These are phyloP conservation scores for Primulina tabacum DNA, from an alignment of 257 asterid species.

Conservation along the genomic window DNA sequence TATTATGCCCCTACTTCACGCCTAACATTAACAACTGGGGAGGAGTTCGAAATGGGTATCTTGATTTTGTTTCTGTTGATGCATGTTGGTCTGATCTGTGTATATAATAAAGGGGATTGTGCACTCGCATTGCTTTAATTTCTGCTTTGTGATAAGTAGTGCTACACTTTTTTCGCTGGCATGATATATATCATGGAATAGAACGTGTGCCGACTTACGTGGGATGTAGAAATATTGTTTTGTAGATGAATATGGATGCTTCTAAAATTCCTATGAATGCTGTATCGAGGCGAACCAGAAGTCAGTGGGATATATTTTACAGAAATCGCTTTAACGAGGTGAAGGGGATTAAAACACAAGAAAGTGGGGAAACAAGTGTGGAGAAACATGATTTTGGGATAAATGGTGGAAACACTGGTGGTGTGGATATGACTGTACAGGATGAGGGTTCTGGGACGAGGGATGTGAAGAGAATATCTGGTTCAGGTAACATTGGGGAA, in stretches of 20 bases:
- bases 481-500: background rate
- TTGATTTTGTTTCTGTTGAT: background rate
- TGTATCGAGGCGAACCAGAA: conserved; percentile 28
- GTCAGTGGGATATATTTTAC: conserved; percentile 23
- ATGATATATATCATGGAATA: background rate
- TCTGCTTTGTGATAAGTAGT: background rate
- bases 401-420: conserved; percentile 1
- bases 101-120: background rate
- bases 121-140: background rate
- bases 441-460: conserved; percentile 3
- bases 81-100: background rate
- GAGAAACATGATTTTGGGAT: background rate
- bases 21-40: background rate
- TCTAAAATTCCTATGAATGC: background rate
- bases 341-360: background rate
- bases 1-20: background rate
- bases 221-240: background rate
- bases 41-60: background rate
- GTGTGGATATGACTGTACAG: background rate
- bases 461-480: background rate
- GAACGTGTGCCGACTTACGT: background rate
- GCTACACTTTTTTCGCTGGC: background rate
- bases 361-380: conserved; percentile 1
- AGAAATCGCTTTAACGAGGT: background rate
- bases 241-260: conserved; percentile 23